These are phyloP conservation scores for Arthrinium phaeospermum DNA, from an alignment of 2,329 filamentous ascomycete species.

Conservation along the genomic window DNA sequence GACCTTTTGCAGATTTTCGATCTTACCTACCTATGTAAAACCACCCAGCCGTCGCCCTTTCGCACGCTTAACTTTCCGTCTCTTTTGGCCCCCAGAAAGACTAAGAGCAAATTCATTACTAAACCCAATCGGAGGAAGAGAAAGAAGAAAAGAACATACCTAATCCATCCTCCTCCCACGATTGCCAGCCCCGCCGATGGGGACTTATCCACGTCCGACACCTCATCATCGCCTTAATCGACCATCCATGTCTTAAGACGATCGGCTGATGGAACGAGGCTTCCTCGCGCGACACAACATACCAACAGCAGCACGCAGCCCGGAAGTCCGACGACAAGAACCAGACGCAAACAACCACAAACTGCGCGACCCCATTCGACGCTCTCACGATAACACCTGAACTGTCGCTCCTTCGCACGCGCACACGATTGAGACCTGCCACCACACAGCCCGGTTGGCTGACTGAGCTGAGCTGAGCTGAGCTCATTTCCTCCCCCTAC, in stretches of 20 bases:
- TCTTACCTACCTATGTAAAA: neutral
- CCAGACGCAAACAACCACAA: neutral
- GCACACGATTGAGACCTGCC: neutral
- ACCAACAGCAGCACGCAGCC: neutral
- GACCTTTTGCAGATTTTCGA: neutral
- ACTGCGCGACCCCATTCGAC: neutral
- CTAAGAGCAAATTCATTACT: neutral
- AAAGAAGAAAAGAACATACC: neutral
- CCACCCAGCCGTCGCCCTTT: neutral
- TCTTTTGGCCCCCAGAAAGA: neutral
- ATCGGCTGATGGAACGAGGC: conserved; percentile 12
- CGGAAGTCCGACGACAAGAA: conserved; percentile 19
- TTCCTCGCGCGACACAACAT: conserved; percentile 10
- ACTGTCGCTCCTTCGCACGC: neutral
- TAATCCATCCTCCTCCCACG: neutral
- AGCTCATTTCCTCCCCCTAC: conserved; percentile 8
- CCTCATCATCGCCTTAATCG: neutral
- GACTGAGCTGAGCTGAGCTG: neutral
- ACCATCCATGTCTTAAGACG: conserved; percentile 14
- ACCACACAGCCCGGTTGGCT: conserved; percentile 7
- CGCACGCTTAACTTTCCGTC: neutral
- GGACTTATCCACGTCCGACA: conserved; percentile 7
- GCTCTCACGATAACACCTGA: neutral
- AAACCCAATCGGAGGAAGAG: neutral
- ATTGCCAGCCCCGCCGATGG: conserved; percentile 8